These are phyloP conservation scores for Starmerella vaccinii DNA, from an alignment of 805 yeast species.

Conservation along the genomic window DNA sequence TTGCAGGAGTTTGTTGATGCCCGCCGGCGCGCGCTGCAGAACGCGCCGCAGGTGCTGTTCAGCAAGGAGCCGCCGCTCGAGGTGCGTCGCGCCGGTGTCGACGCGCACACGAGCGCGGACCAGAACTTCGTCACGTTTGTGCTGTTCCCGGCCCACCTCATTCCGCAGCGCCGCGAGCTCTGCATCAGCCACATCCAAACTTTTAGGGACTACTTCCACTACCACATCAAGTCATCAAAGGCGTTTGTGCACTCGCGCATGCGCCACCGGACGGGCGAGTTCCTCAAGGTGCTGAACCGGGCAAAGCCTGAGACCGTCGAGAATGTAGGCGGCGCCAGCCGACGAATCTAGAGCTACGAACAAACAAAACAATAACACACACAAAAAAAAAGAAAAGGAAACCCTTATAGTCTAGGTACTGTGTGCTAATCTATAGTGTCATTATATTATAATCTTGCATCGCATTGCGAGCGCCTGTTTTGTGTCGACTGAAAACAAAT, in stretches of 20 bases:
- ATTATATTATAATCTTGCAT: too few relatives aligned
- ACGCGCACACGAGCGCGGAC: conserved; percentile 31
- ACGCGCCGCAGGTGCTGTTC: conserved; percentile 94
- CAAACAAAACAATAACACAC: too few relatives aligned
- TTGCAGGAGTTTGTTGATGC: conserved; percentile 82
- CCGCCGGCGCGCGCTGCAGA: conserved; percentile 87
- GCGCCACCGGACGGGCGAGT: conserved; percentile 91
- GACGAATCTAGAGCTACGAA: background rate
- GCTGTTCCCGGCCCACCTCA: conserved; percentile 44
- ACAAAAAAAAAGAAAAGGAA: too few relatives aligned
- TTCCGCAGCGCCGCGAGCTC: conserved; percentile 66
- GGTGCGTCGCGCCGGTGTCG: conserved; percentile 39
- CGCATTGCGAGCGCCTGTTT: too few relatives aligned
- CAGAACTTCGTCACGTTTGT: conserved; percentile 45
- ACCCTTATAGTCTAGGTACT: too few relatives aligned
- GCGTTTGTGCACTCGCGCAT: conserved; percentile 97
- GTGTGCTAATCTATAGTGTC: too few relatives aligned
- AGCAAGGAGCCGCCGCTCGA: conserved; percentile 91
- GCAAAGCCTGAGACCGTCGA: conserved; percentile 82
- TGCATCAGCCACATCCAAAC: conserved; percentile 84
- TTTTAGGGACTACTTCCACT: conserved; percentile 95
- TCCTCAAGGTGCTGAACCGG: conserved; percentile 87
- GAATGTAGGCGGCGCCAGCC: background rate
- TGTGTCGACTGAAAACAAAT: too few relatives aligned
- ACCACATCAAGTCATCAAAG: conserved; percentile 95